These are phyloP conservation scores for Psilocybe azurescens DNA, from an alignment of 768 basidiomycete genomes.

Conservation along the genomic window DNA sequence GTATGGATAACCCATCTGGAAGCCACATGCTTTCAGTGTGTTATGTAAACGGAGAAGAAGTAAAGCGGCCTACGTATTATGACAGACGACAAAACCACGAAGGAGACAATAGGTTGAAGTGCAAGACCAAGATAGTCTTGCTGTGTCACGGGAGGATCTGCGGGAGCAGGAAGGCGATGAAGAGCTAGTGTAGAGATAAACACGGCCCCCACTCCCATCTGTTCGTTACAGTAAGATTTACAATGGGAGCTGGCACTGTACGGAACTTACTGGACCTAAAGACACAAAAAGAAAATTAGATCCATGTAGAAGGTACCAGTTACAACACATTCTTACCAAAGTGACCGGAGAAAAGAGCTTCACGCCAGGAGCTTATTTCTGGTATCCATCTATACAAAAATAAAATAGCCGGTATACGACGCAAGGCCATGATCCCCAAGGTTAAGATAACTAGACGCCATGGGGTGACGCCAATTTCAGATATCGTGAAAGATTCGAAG, in stretches of 20 bases:
- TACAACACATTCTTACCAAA: constrained; percentile 59
- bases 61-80: constrained; percentile 63
- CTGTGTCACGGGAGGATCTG: constrained; percentile 65
- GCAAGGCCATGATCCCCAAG: constrained; percentile 69
- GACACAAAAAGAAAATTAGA: background rate
- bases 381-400: constrained; percentile 84
- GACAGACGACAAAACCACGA: constrained; percentile 87
- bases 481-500: constrained; percentile 59
- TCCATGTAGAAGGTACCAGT: constrained; percentile 6
- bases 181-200: constrained; percentile 84
- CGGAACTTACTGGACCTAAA: constrained; percentile 56
- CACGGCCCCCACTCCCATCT: constrained; percentile 93
- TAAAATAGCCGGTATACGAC: constrained; percentile 83
- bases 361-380: constrained; percentile 82
- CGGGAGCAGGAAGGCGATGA: constrained; percentile 60
- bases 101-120: constrained; percentile 85
- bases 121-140: constrained; percentile 74
- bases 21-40: background rate
- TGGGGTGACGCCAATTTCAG: constrained; percentile 64
- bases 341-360: constrained; percentile 92
- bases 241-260: background rate
- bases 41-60: background rate
- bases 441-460: constrained; percentile 76
- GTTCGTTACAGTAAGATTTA: background rate
- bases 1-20: constrained; percentile 72